Evolutionary conservation across 805 yeast genomes (phyloP).

Genomic region (Metschnikowia santaceciliae): DNA sequence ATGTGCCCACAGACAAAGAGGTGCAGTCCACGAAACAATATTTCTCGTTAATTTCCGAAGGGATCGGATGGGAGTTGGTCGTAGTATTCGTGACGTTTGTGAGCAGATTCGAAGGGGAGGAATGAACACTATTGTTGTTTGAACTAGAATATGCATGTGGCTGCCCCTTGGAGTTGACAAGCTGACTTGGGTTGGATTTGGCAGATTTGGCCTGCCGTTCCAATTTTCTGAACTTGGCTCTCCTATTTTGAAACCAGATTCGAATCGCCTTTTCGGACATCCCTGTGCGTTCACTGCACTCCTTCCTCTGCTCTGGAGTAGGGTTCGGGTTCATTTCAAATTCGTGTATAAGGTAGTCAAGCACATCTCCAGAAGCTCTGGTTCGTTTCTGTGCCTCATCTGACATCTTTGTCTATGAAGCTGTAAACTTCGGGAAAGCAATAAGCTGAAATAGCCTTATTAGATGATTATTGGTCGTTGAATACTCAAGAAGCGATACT

Average conservation of each 20-base stretch:
- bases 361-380: conserved; percentile 76
- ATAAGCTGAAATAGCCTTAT: background rate
- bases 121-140: conserved; percentile 15
- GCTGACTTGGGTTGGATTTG: conserved; percentile 1
- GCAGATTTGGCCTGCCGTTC: conserved; percentile 41
- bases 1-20: conserved; percentile 69
- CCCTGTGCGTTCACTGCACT: conserved; percentile 65
- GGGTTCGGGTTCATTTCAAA: conserved; percentile 76
- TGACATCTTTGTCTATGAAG: conserved; percentile 11
- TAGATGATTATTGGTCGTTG: background rate
- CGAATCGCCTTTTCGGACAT: conserved; percentile 87
- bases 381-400: conserved; percentile 45
- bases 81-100: conserved; percentile 17
- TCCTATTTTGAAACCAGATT: conserved; percentile 88
- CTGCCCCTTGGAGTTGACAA: background rate
- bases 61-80: conserved; percentile 25
- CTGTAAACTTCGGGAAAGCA: background rate
- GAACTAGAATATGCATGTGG: conserved; percentile 8
- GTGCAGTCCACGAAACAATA: conserved; percentile 66
- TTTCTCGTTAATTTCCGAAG: conserved; percentile 60
- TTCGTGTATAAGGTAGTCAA: conserved; percentile 62
- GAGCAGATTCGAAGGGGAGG: conserved; percentile 23
- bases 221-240: conserved; percentile 72
- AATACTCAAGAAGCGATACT: background rate
- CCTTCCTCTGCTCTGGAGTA: conserved; percentile 62